Base-by-base conservation (phyloP, 1,284 basidiomycete species). In the Tranzscheliella williamsii region DNA sequence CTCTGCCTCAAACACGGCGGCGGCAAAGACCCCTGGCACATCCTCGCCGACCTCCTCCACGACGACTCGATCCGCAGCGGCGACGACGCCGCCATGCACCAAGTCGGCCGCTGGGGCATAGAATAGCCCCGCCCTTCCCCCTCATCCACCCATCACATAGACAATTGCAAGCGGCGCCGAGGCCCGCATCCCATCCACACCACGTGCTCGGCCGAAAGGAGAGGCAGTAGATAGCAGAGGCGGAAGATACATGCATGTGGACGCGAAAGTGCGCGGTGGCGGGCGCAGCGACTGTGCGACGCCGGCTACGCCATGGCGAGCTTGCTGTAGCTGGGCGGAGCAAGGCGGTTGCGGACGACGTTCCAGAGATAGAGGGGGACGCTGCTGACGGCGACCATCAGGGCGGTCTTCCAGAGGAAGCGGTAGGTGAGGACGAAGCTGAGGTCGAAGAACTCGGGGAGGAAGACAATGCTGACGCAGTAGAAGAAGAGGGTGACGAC, bases 381-480 rank as follows among this genome's bases (percentile, higher is more conserved):
- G 22, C 90, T 88, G 69, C 91, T 79, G 73, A 98, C 85, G 3
- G 88, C 91, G 2, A 97, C 91, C 64, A 98, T 97, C 39, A 96
- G 85, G 0, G 70, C 62, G 23, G 72, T 90, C 79, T 97, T 98
- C 90, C 90, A 93, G n/a, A 85, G 84, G 78, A 97, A 99, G 17
- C 86, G 84, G 27, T 84, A 76, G 4, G 93, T 90, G 4, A 95
- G 80, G 18, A 98, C 94, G 73, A 98, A 98, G 3, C 86, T 83
- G 35, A 97, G 84, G 80, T 98, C 94, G 78, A 99, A 99, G 79
- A 92, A 99, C 79, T 93, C 92, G 0, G 92, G 95, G 39, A 98
- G 79, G 78, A 99, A 91, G 0, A 87, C 85, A 70, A 99, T 96
- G 76, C 90, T 94, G 42, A 90, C 82, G 46, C 90, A 86, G 76